Conservation (phyloP, 257 asterid species). For the Pogostemon cablin region DNA sequence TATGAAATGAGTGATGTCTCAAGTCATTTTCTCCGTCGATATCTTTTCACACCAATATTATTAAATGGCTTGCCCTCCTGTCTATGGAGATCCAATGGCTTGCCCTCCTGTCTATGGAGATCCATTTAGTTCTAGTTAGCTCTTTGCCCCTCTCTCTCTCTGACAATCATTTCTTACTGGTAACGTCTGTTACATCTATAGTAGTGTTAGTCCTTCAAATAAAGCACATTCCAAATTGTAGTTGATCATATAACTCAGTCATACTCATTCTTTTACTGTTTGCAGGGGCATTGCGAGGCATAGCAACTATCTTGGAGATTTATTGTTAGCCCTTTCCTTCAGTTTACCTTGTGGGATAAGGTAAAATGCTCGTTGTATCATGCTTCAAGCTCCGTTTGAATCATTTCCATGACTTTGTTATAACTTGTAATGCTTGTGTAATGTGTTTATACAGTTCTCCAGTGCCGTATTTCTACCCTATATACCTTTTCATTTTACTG, state of each 20-base stretch:
- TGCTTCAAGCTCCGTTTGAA: not conserved
- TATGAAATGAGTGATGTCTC: not conserved
- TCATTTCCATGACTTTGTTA: not conserved
- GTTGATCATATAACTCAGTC: slow-evolving; percentile 1
- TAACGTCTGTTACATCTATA: not conserved
- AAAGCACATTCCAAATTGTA: not conserved
- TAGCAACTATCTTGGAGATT: slow-evolving; percentile 94
- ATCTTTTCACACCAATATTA: not conserved
- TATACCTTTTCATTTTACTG: slow-evolving; percentile 81
- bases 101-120: not conserved
- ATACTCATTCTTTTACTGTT: not conserved
- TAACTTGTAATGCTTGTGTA: slow-evolving; percentile 11
- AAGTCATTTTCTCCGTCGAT: slow-evolving; percentile 17
- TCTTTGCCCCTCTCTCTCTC: not conserved
- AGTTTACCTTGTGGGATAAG: slow-evolving; percentile 97
- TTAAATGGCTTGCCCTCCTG: not conserved
- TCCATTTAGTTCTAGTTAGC: not conserved
- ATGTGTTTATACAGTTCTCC: slow-evolving; percentile 67
- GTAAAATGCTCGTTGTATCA: slow-evolving; percentile 37
- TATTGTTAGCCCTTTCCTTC: slow-evolving; percentile 82
- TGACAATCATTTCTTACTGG: not conserved
- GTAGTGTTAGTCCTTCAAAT: not conserved
- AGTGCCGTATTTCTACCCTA: slow-evolving; percentile 88
- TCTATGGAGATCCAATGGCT: not conserved
- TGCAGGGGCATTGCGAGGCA: slow-evolving; percentile 98